phyloP scores from a whole-genome alignment of 352 stramenopile species.

The Stramenopiles sp. region DNA sequence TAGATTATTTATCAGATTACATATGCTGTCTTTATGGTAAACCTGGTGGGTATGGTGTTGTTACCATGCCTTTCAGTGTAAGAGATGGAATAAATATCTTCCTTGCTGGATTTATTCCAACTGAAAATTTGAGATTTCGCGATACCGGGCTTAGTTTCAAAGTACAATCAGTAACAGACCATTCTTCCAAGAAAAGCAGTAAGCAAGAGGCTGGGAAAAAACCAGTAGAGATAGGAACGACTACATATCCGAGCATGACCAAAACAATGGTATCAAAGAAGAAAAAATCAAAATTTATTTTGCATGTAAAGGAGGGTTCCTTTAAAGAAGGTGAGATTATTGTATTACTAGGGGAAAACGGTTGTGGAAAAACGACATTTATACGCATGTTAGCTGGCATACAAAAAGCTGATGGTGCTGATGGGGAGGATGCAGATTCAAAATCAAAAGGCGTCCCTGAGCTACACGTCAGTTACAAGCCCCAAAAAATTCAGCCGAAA shows the following conservation, averaged over 20 bases:
- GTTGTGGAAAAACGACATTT: slow-evolving; percentile 99
- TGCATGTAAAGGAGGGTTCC: slow-evolving; percentile 86
- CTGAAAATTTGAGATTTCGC: slow-evolving; percentile 97
- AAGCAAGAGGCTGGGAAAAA: slow-evolving; percentile 55
- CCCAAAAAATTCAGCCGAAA: slow-evolving; percentile 91
- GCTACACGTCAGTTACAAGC: slow-evolving; percentile 89
- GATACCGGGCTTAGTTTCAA: slow-evolving; percentile 97
- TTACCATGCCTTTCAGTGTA: slow-evolving; percentile 98
- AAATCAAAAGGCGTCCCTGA: slow-evolving; percentile 32
- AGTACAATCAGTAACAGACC: slow-evolving; percentile 30
- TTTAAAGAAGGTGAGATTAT: slow-evolving; percentile 99
- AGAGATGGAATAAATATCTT: slow-evolving; percentile 99
- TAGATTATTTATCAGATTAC: slow-evolving; percentile 98
- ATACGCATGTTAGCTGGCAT: slow-evolving; percentile 97
- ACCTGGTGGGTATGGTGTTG: slow-evolving; percentile 92
- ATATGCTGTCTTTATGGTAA: slow-evolving; percentile 97
- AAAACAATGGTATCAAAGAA: slow-evolving; percentile 88
- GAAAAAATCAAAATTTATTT: slow-evolving; percentile 60
- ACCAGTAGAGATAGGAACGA: slow-evolving; percentile 59
- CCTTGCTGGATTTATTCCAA: slow-evolving; percentile 93
- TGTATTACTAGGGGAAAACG: slow-evolving; percentile 95
- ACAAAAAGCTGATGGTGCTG: slow-evolving; percentile 91
- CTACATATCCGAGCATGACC: slow-evolving; percentile 89
- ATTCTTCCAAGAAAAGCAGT: slow-evolving; percentile 26
- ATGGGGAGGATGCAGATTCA: slow-evolving; percentile 28